A percentile compares a stretch with the other conserved stretches of the same genome.
Evolutionary conservation across 2,329 filamentous ascomycete genomes (phyloP).

Genomic region (Pyricularia sp.): DNA sequence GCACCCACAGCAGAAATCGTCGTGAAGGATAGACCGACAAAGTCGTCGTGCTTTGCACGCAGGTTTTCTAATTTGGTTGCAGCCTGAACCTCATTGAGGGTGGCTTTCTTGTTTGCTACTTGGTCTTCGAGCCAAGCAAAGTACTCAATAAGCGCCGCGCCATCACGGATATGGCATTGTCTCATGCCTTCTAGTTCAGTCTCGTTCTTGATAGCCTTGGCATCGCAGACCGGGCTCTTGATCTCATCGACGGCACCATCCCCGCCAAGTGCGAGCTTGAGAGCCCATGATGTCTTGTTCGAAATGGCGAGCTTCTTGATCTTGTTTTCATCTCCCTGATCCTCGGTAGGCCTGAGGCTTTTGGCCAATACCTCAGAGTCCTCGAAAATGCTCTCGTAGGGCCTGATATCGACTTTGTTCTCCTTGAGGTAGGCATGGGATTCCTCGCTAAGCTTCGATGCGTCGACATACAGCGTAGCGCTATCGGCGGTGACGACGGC

Average conservation of each 20-base stretch:
- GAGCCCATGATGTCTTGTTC: slow-evolving; percentile 82
- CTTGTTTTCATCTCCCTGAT: slow-evolving; percentile 12
- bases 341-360: slow-evolving; percentile 14
- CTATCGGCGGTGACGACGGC: slow-evolving; percentile 68
- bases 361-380: slow-evolving; percentile 56
- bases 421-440: slow-evolving; percentile 56
- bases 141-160: slow-evolving; percentile 78
- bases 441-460: slow-evolving; percentile 58
- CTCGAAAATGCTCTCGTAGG: slow-evolving; percentile 69
- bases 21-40: slow-evolving; percentile 82
- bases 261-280: slow-evolving; percentile 75
- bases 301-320: slow-evolving; percentile 68
- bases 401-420: slow-evolving; percentile 59
- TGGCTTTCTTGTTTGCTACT: slow-evolving; percentile 56
- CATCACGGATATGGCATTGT: slow-evolving; percentile 84
- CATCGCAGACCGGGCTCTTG: slow-evolving; percentile 75
- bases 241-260: slow-evolving; percentile 75
- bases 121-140: slow-evolving; percentile 96
- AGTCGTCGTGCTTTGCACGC: slow-evolving; percentile 55
- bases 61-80: slow-evolving; percentile 79
- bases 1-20: slow-evolving; percentile 92
- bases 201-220: slow-evolving; percentile 90
- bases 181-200: slow-evolving; percentile 86
- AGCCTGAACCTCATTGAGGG: slow-evolving; percentile 77
- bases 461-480: slow-evolving; percentile 74